Evolutionary conservation across 1,139 yeast genomes (phyloP), one percentile per base, ranked within the genome.

Genomic region (Magnusiomyces suaveolens): DNA sequence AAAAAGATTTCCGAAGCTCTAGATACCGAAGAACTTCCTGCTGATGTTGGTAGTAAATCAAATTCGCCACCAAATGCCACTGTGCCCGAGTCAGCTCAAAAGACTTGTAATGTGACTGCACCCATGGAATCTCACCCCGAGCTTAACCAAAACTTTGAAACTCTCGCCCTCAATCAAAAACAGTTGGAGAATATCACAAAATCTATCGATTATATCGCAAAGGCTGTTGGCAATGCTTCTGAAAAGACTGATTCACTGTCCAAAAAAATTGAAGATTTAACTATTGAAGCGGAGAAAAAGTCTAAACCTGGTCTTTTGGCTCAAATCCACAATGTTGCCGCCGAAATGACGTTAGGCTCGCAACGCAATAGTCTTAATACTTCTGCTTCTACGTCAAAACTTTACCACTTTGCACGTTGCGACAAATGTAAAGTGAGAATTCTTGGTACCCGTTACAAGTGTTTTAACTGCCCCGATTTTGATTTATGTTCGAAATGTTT

Each of bases 401-500:
- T 36, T 18, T 36, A 10, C 44, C 47, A 44, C 33, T 14, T 2
- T 3, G 55, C 41, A n/a, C 25, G 21, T 29, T 57, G 62, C 33
- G 62, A 60, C 43, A 51, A 52, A 24, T 60, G 62, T 46, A 50
- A 52, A 18, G 39, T 41, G 24, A 49, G 54, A 10, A 65, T 75
- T 39, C 60, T 38, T 20, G 81, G 81, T 1, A 56, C 60, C 14
- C 71, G 81, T 53, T 77, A 68, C 64, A 69, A 70, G 53, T 78
- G 82, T 60, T 65, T 72, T 56, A 70, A 72, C 20, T 78, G 82
- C 59, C 59, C 64, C 1, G 74, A 78, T 58, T 77, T 67, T 61
- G 81, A 78, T 58, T 68, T 78, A 56, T 78, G 82, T 62, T 69
- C 68, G 36, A 54, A 59, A 3, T 78, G 81, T 61, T 51, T 51